These are phyloP conservation scores for Capsicum pubescens DNA, from an alignment of 257 asterid genomes.

Conservation along the genomic window DNA sequence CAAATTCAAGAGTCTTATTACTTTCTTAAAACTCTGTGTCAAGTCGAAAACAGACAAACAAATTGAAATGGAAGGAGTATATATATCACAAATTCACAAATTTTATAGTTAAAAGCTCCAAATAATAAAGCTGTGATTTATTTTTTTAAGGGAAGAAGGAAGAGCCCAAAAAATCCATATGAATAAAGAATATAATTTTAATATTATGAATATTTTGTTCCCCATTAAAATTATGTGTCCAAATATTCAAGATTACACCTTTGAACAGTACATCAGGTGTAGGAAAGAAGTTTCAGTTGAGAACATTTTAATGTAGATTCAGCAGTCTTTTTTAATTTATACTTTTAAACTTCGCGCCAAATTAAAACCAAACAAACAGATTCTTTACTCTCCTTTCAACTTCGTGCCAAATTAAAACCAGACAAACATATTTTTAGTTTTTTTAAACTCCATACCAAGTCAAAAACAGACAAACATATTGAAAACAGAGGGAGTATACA, in stretches of 20 bases:
- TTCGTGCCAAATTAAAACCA: background rate
- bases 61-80: background rate
- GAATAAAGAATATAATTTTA: background rate
- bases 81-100: background rate
- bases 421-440: background rate
- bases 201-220: background rate
- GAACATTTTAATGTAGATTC: background rate
- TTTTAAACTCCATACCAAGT: too few relatives aligned
- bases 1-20: background rate
- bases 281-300: background rate
- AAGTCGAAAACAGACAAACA: background rate
- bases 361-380: background rate
- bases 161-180: background rate
- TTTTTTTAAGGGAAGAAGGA: background rate
- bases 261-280: background rate
- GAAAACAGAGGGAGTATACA: background rate
- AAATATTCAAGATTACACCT: background rate
- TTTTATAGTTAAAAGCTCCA: too few relatives aligned
- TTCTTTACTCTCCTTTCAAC: background rate
- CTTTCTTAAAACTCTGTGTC: background rate
- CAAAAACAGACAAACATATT: background rate
- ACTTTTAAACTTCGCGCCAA: background rate
- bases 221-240: background rate
- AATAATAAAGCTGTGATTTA: background rate
- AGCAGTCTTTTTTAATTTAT: background rate